Evolutionary conservation across 805 yeast genomes (phyloP), one percentile per base, ranked within the genome.

Genomic region (Kluyveromyces nonfermentans): DNA sequence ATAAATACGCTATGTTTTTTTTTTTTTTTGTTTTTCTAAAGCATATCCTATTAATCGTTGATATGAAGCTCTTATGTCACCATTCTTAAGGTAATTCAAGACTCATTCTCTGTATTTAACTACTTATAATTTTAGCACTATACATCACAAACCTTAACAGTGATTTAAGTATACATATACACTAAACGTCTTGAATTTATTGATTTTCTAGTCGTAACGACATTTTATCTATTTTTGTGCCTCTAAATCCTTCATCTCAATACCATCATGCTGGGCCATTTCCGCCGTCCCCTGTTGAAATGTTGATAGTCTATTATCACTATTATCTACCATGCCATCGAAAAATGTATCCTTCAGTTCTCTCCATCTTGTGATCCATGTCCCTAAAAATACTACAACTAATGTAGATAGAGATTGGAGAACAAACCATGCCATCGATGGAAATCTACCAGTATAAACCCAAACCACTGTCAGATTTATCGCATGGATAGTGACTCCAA

Each of bases 331-430:
- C 67, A 84, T 69, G 30, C 89, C 86, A 46, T 88, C 95, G 53
- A 93, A 90, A 57, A 93, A 90, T 0, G 96, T 85, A 33, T 85
- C 85, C 55, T 89, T 73, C 43, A 90, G 68, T 60, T 90, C 98
- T 51, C 81, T 78, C 96, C 97, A 89, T 52, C 95, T 75, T 0
- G 95, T 78, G 15, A 88, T 77, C 77, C 90, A 90, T 0, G 95
- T 86, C 0, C 97, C 95, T 47, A 90, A 70, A 7, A 81, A 71
- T 4, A 87, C 84, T 69, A 90, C 71, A 4, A 87, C 63, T 1
- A 74, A 64, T 3, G 85, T 78, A 34, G 94, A 83, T 3, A 76
- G 60, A 0, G 77, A 52, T 61, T 89, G 97, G 37, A 88, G 63
- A 17, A 76, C 59, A 90, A 97, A 86, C 97, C 97, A 90, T 40